phyloP scores from a whole-genome alignment of 805 yeast genomes.

The Ogataea ramenticola region DNA sequence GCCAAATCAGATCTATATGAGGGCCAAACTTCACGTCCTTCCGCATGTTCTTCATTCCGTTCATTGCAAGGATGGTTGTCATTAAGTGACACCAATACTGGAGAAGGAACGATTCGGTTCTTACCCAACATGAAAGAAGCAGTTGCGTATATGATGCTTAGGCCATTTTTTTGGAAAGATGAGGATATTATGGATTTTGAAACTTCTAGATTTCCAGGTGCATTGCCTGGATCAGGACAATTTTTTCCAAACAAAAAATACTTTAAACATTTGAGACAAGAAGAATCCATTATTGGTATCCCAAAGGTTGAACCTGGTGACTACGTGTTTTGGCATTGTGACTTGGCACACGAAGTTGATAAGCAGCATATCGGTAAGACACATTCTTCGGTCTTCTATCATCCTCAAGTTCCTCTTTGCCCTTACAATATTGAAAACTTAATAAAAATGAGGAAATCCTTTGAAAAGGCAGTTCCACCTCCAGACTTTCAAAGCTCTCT shows the following conservation, averaged over 20 bases:
- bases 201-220: slow-evolving; percentile 28
- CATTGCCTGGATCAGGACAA: slow-evolving; percentile 29
- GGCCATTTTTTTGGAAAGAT: slow-evolving; percentile 30
- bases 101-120: slow-evolving; percentile 31
- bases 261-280: slow-evolving; percentile 29
- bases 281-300: slow-evolving; percentile 23
- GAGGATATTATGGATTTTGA: slow-evolving; percentile 19
- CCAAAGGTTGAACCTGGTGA: slow-evolving; percentile 34
- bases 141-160: slow-evolving; percentile 30
- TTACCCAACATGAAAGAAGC: slow-evolving; percentile 28
- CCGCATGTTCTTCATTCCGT: slow-evolving; percentile 25
- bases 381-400: slow-evolving; percentile 32
- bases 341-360: slow-evolving; percentile 34
- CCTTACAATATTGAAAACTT: slow-evolving; percentile 7
- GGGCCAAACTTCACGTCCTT: slow-evolving; percentile 3
- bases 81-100: slow-evolving; percentile 27
- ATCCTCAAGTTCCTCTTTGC: slow-evolving; percentile 29
- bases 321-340: slow-evolving; percentile 38
- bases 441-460: slow-evolving; percentile 3
- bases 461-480: slow-evolving; percentile 2
- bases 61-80: slow-evolving; percentile 38
- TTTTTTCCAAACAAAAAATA: slow-evolving; percentile 16
- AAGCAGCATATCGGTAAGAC: slow-evolving; percentile 24
- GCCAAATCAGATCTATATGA: slow-evolving; percentile 29
- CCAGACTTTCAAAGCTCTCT: slow-evolving; percentile 6